phyloP scores from a whole-genome alignment of 352 stramenopile species.

The Pythium scleroteichum region DNA sequence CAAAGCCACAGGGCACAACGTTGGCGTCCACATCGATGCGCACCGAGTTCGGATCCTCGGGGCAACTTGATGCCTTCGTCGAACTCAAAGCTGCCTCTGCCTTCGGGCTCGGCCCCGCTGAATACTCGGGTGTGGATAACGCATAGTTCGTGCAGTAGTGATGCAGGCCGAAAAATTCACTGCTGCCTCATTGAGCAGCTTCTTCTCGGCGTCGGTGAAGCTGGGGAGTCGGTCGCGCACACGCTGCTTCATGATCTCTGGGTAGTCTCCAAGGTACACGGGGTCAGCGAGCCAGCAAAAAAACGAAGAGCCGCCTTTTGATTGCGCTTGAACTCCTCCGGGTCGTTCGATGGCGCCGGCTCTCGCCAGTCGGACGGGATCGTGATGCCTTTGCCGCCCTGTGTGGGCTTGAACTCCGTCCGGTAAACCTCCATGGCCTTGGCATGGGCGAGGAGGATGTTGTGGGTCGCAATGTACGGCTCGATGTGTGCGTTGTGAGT shows the following conservation, averaged over 20 bases:
- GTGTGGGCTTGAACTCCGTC: conserved; percentile 29
- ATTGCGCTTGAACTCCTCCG: conserved; percentile 53
- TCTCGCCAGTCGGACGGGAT: conserved; percentile 91
- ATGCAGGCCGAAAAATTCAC: conserved; percentile 95
- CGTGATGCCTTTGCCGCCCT: conserved; percentile 84
- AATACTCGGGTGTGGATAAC: conserved; percentile 44
- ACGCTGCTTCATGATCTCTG: conserved; percentile 86
- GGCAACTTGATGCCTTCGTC: conserved; percentile 32
- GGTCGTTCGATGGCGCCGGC: conserved; percentile 52
- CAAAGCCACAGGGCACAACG: conserved; percentile 73
- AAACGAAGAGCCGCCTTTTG: conserved; percentile 81
- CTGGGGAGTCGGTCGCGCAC: conserved; percentile 78
- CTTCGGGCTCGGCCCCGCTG: conserved; percentile 30
- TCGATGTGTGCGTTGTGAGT: conserved; percentile 34
- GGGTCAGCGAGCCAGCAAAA: conserved; percentile 93
- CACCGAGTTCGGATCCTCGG: conserved; percentile 34
- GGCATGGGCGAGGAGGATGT: conserved; percentile 90
- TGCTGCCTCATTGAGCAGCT: conserved; percentile 67
- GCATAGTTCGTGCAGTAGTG: conserved; percentile 84
- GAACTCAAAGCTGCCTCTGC: conserved; percentile 18
- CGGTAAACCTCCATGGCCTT: conserved; percentile 81
- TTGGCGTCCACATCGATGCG: conserved; percentile 78
- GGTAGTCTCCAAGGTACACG: conserved; percentile 93
- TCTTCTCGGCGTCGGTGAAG: conserved; percentile 86
- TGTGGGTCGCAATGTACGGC: conserved; percentile 65